Conservation (phyloP, 768 basidiomycete genomes). For the Gautieria morchelliformis region DNA sequence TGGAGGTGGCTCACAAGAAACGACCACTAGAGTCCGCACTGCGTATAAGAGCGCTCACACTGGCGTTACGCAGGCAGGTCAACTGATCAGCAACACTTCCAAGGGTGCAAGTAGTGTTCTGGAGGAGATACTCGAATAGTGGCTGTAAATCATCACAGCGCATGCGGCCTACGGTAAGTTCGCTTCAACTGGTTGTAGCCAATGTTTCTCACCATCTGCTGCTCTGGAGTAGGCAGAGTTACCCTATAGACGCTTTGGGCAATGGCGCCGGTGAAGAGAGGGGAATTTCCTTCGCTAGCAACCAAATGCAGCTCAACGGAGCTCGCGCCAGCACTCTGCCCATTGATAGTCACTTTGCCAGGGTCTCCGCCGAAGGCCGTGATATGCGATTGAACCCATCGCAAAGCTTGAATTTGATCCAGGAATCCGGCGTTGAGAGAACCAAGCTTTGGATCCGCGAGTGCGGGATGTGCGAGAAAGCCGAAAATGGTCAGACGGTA, state of each 20-base stretch:
- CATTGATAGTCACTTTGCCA: conserved; percentile 38
- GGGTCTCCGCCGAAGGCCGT: conserved; percentile 32
- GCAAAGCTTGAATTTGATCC: conserved; percentile 40
- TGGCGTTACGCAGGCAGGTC: conserved; percentile 39
- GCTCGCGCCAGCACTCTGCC: conserved; percentile 48
- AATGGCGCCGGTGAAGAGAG: conserved; percentile 45
- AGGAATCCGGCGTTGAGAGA: conserved; percentile 43
- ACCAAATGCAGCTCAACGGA: conserved; percentile 52
- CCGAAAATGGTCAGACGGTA: conserved; percentile 57
- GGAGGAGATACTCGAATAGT: conserved; percentile 42
- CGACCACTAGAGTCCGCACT: conserved; percentile 42
- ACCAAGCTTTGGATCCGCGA: conserved; percentile 28
- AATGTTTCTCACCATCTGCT: conserved; percentile 36
- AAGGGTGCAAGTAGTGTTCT: conserved; percentile 31
- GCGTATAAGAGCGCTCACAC: conserved; percentile 39
- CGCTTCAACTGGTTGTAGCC: background rate
- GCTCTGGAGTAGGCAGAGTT: conserved; percentile 39
- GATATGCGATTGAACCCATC: conserved; percentile 31
- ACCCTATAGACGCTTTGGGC: conserved; percentile 52
- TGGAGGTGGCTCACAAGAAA: conserved; percentile 31
- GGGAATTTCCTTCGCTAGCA: conserved; percentile 26
- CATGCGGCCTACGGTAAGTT: background rate
- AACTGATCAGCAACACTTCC: conserved; percentile 28
- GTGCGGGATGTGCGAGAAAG: conserved; percentile 45
- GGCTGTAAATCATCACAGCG: conserved; percentile 24